Evolutionary conservation across 306 rosid species (phyloP), one percentile per base, ranked within the genome.

Genomic region (Gastrolobium villosum): DNA sequence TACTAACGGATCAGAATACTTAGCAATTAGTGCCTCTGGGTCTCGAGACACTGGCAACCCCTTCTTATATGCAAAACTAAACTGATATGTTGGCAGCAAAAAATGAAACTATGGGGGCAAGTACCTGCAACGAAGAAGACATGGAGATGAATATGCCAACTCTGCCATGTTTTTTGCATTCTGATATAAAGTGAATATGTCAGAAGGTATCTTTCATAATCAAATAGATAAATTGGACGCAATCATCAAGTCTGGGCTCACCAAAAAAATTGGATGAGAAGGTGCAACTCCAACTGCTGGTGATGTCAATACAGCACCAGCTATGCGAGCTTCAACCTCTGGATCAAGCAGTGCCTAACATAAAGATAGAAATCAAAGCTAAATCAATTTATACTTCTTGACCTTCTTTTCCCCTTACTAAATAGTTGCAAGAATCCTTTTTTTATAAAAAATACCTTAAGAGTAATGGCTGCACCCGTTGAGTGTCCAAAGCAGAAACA

Each of bases 401-500:
- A 79, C 11, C 69, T 8, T 78, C 26, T 40, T 67, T 36, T 30
- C 28, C 44, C 26, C 7, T 49, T 32, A 34, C 14, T 15, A 8
- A 5, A 30, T 4, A 40, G 20, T 72, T 46, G 41, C 45, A 20
- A 60, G 49, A 34, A 57, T 68, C 43, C 55, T 70, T 45, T n/a
- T n/a, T 32, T 7, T 39, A 13, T 31, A 44, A 13, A 63, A 46
- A 26, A 71, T 37, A 93, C 98, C 98, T 91, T 93, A 5, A 93
- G 88, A 65, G 88, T 63, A 64, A 93, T 93, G 54, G 98, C 95
- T 68, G 85, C 95, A 43, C 98, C 96, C 2, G 98, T 93, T 50
- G 98, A 93, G 83, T 93, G 98, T 46, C 93, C 96, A 77, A 90
- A 89, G 81, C 89, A 91, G 72, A 93, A 88, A 72, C 94, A 91